Conservation (phyloP, 192 early-diverging fungal genomes). For the Backusella westeae region DNA sequence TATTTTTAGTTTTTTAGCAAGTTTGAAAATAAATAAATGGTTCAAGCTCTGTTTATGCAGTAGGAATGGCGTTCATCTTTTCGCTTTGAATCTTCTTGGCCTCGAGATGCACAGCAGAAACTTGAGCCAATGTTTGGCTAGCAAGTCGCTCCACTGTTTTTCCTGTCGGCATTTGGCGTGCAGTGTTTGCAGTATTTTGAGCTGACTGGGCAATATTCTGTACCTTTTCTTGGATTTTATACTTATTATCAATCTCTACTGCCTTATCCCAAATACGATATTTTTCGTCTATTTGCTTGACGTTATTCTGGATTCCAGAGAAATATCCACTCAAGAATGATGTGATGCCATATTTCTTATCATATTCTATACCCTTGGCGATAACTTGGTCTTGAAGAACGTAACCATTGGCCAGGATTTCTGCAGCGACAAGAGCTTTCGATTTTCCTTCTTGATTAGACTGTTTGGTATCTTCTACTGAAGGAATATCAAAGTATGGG, state of each 20-base stretch:
- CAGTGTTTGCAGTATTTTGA: conserved; percentile 38
- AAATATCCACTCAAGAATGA: conserved; percentile 40
- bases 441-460: conserved; percentile 38
- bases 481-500: conserved; percentile 41
- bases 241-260: conserved; percentile 50
- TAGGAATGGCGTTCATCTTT: not conserved
- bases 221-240: conserved; percentile 53
- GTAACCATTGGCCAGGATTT: conserved; percentile 73
- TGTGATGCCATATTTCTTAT: conserved; percentile 57
- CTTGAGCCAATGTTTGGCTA: conserved; percentile 43
- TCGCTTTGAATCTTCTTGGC: conserved; percentile 47
- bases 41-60: not conserved
- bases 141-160: conserved; percentile 47
- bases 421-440: conserved; percentile 53
- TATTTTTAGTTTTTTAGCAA: too few species aligned
- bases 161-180: conserved; percentile 49
- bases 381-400: conserved; percentile 64
- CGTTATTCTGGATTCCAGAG: conserved; percentile 21
- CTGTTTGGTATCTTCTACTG: conserved; percentile 4
- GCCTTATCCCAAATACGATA: conserved; percentile 52
- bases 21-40: too few species aligned
- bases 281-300: conserved; percentile 49
- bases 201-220: conserved; percentile 44
- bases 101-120: conserved; percentile 54
- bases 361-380: conserved; percentile 61